These are phyloP conservation scores for Curvularia hawaiiensis DNA, from an alignment of 2,329 filamentous ascomycete genomes.

Conservation along the genomic window DNA sequence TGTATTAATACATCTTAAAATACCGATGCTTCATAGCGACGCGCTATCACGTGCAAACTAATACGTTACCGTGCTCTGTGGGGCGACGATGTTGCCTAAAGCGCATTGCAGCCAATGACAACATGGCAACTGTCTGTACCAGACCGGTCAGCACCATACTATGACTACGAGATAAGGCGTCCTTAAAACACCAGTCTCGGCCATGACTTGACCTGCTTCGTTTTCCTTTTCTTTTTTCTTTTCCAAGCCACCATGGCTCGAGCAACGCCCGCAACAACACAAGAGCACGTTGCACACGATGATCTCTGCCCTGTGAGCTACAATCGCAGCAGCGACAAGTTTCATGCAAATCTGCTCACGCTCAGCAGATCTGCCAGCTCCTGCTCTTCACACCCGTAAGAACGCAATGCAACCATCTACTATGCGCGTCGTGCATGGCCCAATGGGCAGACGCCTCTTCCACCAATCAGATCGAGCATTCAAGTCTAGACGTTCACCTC, in stretches of 20 bases:
- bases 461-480: slow-evolving; percentile 43
- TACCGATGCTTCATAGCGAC: neutral
- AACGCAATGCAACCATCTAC: slow-evolving; percentile 51
- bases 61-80: slow-evolving; percentile 3
- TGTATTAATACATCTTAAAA: neutral
- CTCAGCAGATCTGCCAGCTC: slow-evolving; percentile 48
- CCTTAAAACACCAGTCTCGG: neutral
- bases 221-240: no score
- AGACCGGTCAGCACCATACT: slow-evolving; percentile 1
- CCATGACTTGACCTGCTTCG: neutral
- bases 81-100: slow-evolving; percentile 12
- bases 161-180: neutral
- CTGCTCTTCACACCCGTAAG: slow-evolving; percentile 51
- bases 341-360: neutral
- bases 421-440: slow-evolving; percentile 54
- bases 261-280: neutral
- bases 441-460: slow-evolving; percentile 53
- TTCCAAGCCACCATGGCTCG: slow-evolving; percentile 6
- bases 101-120: slow-evolving; percentile 8
- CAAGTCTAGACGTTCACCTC: slow-evolving; percentile 47
- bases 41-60: slow-evolving; percentile 8
- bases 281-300: slow-evolving; percentile 44
- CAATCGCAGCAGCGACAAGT: neutral
- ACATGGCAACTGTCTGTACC: neutral
- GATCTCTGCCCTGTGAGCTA: slow-evolving; percentile 49